Percentiles rank a stretch among this genome's conserved stretches.
phyloP scores from a whole-genome alignment of 768 basidiomycete species.

The Amanita fuliginea region DNA sequence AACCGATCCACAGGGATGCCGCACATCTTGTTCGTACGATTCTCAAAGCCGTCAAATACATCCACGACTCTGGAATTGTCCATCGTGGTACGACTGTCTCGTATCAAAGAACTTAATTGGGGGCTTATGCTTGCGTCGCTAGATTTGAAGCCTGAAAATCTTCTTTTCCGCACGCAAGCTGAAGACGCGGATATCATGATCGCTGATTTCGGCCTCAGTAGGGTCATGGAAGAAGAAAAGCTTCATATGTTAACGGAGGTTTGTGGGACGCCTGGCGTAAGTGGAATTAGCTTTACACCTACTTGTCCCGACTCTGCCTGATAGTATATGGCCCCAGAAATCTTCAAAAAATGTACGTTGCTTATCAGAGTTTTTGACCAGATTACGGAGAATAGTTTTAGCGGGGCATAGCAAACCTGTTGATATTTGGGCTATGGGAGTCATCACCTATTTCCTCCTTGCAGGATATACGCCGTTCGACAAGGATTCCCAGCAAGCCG shows the following conservation, averaged over 20 bases:
- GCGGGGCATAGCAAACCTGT: constrained; percentile 93
- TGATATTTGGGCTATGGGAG: constrained; percentile 96
- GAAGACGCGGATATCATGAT: constrained; percentile 96
- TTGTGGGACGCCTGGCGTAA: constrained; percentile 85
- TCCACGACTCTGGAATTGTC: constrained; percentile 87
- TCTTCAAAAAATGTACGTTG: constrained; percentile 75
- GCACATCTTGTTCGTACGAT: constrained; percentile 82
- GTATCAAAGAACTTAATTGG: neutral
- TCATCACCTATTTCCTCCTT: constrained; percentile 95
- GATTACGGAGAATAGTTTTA: constrained; percentile 16
- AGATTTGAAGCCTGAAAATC: constrained; percentile 98
- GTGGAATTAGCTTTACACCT: constrained; percentile 12
- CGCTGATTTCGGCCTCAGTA: constrained; percentile 90
- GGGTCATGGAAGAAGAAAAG: constrained; percentile 86
- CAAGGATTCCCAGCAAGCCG: constrained; percentile 74
- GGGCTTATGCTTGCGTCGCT: neutral
- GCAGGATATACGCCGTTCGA: constrained; percentile 94
- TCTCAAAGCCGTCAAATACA: constrained; percentile 78
- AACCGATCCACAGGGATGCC: constrained; percentile 58
- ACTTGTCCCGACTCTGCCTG: constrained; percentile 6
- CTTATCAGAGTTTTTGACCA: neutral
- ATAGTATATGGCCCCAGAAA: constrained; percentile 93
- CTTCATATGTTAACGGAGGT: constrained; percentile 85
- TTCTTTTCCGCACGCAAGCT: constrained; percentile 81
- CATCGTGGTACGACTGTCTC: constrained; percentile 53